Evolutionary conservation across 2,329 filamentous ascomycete species (phyloP), one percentile per base, ranked within the genome.

Genomic region (Colletotrichum incanum): DNA sequence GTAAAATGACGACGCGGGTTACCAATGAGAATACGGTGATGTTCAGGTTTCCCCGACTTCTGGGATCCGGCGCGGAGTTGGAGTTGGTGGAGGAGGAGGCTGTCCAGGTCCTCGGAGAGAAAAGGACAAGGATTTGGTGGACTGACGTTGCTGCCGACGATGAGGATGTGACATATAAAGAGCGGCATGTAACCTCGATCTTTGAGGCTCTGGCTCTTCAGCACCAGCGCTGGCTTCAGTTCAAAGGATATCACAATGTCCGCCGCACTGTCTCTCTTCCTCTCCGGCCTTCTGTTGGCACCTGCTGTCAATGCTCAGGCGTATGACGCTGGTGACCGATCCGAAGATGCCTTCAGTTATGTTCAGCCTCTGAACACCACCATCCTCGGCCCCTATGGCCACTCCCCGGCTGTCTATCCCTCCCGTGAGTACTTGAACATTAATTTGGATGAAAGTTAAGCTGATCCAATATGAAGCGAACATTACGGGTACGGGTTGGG

Each of bases 261-360:
- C 39, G 73, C 77, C 49, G 68, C 74, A 58, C 66, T 86, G 94
- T 61, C 71, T 82, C 56, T 79, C 78, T 28, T 94, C 59, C 71
- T 82, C 43, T 79, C 80, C n/a, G 75, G 79, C 74, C 76, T 81
- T n/a, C 60, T 81, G 73, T 75, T 79, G 58, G 75, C 78, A 49
- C 74, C 76, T n/a, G 55, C 74, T 37, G 79, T 74, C 61, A 75
- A 69, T 50, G 77, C 76, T 14, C 80, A 81, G 59, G 68, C 73
- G 28, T 82, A 77, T 52, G 77, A 76, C 26, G 43, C 76, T 7
- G 55, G 72, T 23, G 72, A 67, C 4, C 77, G 78, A 31, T 47
- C 64, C 37, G 75, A 77, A 34, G 79, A 79, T 45, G 78, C 78
- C 56, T 84, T 84, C 73, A 79, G 73, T 72, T 82, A 80, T 72